Evolutionary conservation across 176 grass and related monocot species (phyloP).

Genomic region (Dendrocalamus sinicus): DNA sequence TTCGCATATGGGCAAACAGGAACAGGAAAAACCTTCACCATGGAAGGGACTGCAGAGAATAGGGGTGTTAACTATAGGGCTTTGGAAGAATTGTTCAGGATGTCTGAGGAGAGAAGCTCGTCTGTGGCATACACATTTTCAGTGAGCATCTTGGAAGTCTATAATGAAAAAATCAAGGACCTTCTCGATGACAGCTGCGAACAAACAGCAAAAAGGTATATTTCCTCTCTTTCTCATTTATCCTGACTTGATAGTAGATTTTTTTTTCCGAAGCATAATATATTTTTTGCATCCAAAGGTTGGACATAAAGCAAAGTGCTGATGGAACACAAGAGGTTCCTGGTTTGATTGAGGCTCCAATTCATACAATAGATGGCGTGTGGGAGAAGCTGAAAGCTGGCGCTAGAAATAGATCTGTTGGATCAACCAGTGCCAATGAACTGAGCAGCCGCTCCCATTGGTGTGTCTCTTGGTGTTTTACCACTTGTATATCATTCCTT

Average conservation of each 20-base stretch:
- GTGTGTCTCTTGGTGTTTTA: slow-evolving; percentile 37
- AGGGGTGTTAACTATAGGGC: slow-evolving; percentile 95
- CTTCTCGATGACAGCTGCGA: slow-evolving; percentile 73
- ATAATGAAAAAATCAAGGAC: slow-evolving; percentile 94
- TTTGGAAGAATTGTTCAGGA: slow-evolving; percentile 84
- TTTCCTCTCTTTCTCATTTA: slow-evolving; percentile 25
- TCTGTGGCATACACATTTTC: slow-evolving; percentile 63
- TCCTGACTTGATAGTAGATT: slow-evolving; percentile 6
- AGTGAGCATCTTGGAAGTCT: slow-evolving; percentile 92
- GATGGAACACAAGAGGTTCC: slow-evolving; percentile 88
- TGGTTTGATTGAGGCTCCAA: slow-evolving; percentile 72
- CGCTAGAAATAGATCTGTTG: slow-evolving; percentile 83
- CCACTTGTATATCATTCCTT: neutral
- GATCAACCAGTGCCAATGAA: slow-evolving; percentile 86
- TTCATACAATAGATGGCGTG: slow-evolving; percentile 65
- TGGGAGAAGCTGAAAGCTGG: slow-evolving; percentile 84
- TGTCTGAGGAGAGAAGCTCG: slow-evolving; percentile 51
- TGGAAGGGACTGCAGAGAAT: slow-evolving; percentile 86
- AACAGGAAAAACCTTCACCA: slow-evolving; percentile 93
- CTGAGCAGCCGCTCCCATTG: slow-evolving; percentile 94
- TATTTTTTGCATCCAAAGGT: slow-evolving; percentile 62
- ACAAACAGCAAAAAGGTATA: slow-evolving; percentile 63
- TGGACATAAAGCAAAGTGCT: slow-evolving; percentile 83
- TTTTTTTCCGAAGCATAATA: neutral
- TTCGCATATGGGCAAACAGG: slow-evolving; percentile 97